Base-by-base conservation (phyloP, 192 early-diverging fungal genomes). In the Coemansia sp. region DNA sequence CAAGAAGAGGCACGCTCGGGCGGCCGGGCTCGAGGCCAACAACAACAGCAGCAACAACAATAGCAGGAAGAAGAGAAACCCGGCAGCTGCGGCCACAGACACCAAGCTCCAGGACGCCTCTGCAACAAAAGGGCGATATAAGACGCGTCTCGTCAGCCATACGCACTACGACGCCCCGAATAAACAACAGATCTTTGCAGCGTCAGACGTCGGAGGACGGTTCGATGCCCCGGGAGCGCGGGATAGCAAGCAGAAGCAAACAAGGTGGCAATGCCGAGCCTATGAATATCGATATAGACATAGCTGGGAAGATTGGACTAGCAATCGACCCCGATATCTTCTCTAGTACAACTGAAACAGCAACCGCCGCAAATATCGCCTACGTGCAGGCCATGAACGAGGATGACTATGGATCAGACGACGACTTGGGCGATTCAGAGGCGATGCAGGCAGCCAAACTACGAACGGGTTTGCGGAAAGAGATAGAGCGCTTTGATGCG, bases 361-460 rank as follows among this genome's bases (percentile, higher is more conserved):
- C 45, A n/a, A 32, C 40, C 10, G 76, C 56, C 23, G 69, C 64
- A 21, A 80, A 74, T 40, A 38, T 26, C 9, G 53, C n/a, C 11
- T 72, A 68, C 13, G 9, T 79, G 48, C 53, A 47, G 37, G 56
- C 54, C 18, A 66, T 66, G 49, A 61, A 54, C 6, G 65, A 53
- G 42, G 72, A 74, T 21, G 71, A 68, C 32, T 80, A 71, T 49
- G 65, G 68, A 45, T 80, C 77, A 1, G 77, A 75, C 40, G 77
- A 80, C 26, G 72, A 75, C 37, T 47, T 80, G 49, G 65, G 65
- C 26, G 72, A 74, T 5, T 66, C 69, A 5, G 77, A 75, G 42
- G 63, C 56, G n/a, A 44, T 58, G 1, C 70, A 70, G 50, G 78
- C 78, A 16, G n/a, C n/a, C 13, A 69, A 69, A 41, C 16, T 75